Percentiles rank a stretch among this genome's conserved stretches.
These are phyloP conservation scores for Tremellales sp. DNA, from an alignment of 1,284 basidiomycete genomes.

Conservation along the genomic window DNA sequence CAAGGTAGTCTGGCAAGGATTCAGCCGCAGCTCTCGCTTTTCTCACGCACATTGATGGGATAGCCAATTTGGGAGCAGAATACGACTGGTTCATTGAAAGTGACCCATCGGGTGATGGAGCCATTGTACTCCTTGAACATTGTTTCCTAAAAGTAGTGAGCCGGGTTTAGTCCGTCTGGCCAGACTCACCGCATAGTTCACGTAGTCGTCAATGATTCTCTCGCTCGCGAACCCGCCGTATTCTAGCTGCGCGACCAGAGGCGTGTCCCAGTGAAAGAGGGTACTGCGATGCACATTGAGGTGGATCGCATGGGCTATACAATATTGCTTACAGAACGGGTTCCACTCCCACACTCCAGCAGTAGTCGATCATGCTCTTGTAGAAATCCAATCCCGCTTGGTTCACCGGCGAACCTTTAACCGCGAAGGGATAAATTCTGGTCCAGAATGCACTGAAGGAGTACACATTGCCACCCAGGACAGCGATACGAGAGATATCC, in stretches of 20 bases:
- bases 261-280: slow-evolving; percentile 74
- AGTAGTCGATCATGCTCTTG: slow-evolving; percentile 60
- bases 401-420: slow-evolving; percentile 67
- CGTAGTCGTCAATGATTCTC: slow-evolving; percentile 16
- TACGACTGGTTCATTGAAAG: slow-evolving; percentile 22
- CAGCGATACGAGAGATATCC: slow-evolving; percentile 59
- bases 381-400: slow-evolving; percentile 60
- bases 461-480: slow-evolving; percentile 49
- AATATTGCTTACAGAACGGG: slow-evolving; percentile 59
- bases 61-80: slow-evolving; percentile 13
- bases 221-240: slow-evolving; percentile 50
- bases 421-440: slow-evolving; percentile 62
- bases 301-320: slow-evolving; percentile 4
- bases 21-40: neutral
- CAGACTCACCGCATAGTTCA: slow-evolving; percentile 16
- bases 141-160: slow-evolving; percentile 13
- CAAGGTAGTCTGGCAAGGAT: slow-evolving; percentile 12
- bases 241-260: slow-evolving; percentile 63
- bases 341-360: slow-evolving; percentile 60
- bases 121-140: slow-evolving; percentile 16
- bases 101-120: slow-evolving; percentile 16
- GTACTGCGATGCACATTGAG: slow-evolving; percentile 52
- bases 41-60: slow-evolving; percentile 11
- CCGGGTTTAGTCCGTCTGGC: neutral
- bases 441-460: slow-evolving; percentile 74